Percentiles rank a stretch among this genome's conserved stretches.
Conservation (phyloP, 176 grass and related monocot genomes). For the Triticum dicoccoides region DNA sequence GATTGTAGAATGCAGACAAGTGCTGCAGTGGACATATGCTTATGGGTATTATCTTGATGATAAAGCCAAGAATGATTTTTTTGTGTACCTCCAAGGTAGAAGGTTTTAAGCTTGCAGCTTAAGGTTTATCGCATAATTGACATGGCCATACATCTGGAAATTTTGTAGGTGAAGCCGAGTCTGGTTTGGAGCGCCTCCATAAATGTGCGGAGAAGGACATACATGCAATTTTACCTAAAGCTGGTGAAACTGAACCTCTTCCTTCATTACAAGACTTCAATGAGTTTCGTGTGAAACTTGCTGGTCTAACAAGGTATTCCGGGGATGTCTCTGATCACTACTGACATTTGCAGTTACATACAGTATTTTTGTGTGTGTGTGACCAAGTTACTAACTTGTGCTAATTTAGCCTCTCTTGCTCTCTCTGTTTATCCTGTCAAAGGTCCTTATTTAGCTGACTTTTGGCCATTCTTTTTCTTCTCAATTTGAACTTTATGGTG, state of each 20-base stretch:
- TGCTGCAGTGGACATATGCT: conserved; percentile 96
- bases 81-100: conserved; percentile 94
- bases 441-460: not conserved
- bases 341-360: not conserved
- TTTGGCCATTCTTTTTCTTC: not conserved
- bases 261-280: conserved; percentile 45
- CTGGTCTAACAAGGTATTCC: conserved; percentile 74
- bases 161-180: conserved; percentile 80
- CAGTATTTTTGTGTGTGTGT: not conserved
- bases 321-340: not conserved
- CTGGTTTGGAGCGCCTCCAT: conserved; percentile 93
- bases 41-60: conserved; percentile 93
- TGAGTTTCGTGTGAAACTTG: conserved; percentile 70
- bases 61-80: conserved; percentile 73
- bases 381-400: not conserved
- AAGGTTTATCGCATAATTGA: conserved; percentile 1
- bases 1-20: conserved; percentile 94
- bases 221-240: conserved; percentile 39
- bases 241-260: conserved; percentile 12
- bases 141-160: conserved; percentile 12
- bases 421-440: not conserved
- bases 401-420: not conserved
- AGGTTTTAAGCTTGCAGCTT: not conserved
- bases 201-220: conserved; percentile 97
- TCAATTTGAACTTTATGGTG: not conserved